Conservation (phyloP, 805 yeast genomes). For the Saturnispora sanitii region DNA sequence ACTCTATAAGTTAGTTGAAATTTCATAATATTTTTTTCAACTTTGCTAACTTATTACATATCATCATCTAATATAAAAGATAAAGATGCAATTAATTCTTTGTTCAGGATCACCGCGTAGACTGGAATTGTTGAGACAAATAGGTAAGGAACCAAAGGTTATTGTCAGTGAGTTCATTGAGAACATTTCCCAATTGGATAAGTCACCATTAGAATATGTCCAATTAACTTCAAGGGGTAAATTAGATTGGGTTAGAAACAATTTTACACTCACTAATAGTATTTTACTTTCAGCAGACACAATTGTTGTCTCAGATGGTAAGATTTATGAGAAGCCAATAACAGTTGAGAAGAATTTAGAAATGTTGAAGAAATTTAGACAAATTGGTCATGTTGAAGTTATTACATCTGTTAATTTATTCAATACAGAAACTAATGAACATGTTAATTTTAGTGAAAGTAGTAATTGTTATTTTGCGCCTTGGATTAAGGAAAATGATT, state of each 20-base stretch:
- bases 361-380: slow-evolving; percentile 35
- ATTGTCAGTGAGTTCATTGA: slow-evolving; percentile 69
- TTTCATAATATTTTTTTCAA: too few species aligned
- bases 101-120: slow-evolving; percentile 86
- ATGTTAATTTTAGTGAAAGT: slow-evolving; percentile 12
- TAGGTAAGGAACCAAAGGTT: slow-evolving; percentile 41
- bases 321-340: slow-evolving; percentile 76
- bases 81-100: slow-evolving; percentile 23
- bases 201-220: slow-evolving; percentile 40
- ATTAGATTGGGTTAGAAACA: slow-evolving; percentile 45
- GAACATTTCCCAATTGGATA: slow-evolving; percentile 39
- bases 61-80: too few species aligned
- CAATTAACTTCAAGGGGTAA: slow-evolving; percentile 59
- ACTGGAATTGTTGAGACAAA: slow-evolving; percentile 52
- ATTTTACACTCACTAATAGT: slow-evolving; percentile 19
- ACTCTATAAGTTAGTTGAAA: too few species aligned
- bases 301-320: slow-evolving; percentile 46
- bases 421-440: slow-evolving; percentile 11
- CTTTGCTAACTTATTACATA: too few species aligned
- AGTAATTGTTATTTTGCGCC: slow-evolving; percentile 32
- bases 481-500: slow-evolving; percentile 40
- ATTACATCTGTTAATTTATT: slow-evolving; percentile 46
- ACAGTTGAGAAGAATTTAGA: slow-evolving; percentile 38
- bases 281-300: slow-evolving; percentile 71
- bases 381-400: slow-evolving; percentile 34